Evolutionary conservation across 306 rosid genomes (phyloP), one percentile per base, ranked within the genome.

Genomic region (Cucurbita ficifolia): DNA sequence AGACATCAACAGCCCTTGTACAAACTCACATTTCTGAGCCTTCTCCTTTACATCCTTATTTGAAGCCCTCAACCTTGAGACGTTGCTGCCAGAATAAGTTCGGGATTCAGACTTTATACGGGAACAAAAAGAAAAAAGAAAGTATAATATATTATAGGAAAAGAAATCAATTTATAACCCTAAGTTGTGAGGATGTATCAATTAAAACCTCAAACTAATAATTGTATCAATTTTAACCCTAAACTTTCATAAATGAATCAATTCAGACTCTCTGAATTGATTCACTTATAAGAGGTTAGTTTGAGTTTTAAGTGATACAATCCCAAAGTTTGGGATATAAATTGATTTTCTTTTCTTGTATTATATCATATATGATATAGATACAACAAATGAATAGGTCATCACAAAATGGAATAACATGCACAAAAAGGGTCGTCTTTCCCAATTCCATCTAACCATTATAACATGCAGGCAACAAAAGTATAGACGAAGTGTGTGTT

Each of bases 1-100:
- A 43, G 97, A 90, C 83, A 90, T 55, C 78, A 93, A 70, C 72
- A 93, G 80, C 76, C 96, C 98, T 79, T 83, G 92, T 45, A 88
- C 87, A 51, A 93, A 93, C 76, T 90, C 88, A 51, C 85, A 84
- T 83, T 85, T 90, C 38, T 87, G 87, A 39, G 86, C 82, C 72
- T 84, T 87, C 88, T 93, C 96, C 82, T 78, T 80, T 62, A 81
- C 82, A 59, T 93, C 97, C 83, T 87, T 82, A 19, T 77, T 76
- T 4, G 96, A 90, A 21, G 85, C 49, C 63, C 58, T 77, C 46
- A 75, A n/a, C 73, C 79, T 85, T 58, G 75, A 76, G 16, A 77
- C 57, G 55, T 70, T 86, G 78, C 98, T 92, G 96, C 73, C 75
- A 79, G 8, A 33, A 50, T 24, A 49, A 16, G 74, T 49, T 33